These are phyloP conservation scores for Mycena filopes DNA, from an alignment of 768 basidiomycete genomes.

Conservation along the genomic window DNA sequence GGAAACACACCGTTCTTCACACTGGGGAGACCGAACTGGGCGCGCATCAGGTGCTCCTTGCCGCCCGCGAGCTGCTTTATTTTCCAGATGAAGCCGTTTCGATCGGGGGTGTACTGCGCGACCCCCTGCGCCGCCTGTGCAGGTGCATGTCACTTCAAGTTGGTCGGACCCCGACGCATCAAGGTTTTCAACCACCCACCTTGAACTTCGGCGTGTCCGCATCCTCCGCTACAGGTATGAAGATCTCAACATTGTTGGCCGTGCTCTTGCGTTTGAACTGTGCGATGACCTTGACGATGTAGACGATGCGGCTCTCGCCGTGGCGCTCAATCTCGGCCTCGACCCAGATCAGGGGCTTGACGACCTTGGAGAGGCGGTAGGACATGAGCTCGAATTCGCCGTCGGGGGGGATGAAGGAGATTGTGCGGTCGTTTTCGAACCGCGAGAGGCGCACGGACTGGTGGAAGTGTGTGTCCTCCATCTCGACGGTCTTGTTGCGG, in stretches of 20 bases:
- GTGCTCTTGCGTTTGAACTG: slow-evolving; percentile 97
- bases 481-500: slow-evolving; percentile 96
- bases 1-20: slow-evolving; percentile 78
- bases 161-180: too few species aligned
- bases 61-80: slow-evolving; percentile 98
- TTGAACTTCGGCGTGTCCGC: slow-evolving; percentile 98
- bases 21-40: slow-evolving; percentile 96
- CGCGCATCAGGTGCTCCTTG: slow-evolving; percentile 97
- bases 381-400: slow-evolving; percentile 99
- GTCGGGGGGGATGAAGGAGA: slow-evolving; percentile 99
- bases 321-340: slow-evolving; percentile 96
- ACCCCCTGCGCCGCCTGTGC: slow-evolving; percentile 72
- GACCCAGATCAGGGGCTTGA: slow-evolving; percentile 98
- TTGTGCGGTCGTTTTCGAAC: slow-evolving; percentile 98
- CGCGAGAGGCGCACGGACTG: slow-evolving; percentile 97
- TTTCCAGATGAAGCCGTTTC: slow-evolving; percentile 99
- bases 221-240: slow-evolving; percentile 98
- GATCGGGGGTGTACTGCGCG: slow-evolving; percentile 97
- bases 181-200: slow-evolving; percentile 55
- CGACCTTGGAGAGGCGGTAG: slow-evolving; percentile 92
- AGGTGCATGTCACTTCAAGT: too few species aligned
- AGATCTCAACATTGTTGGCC: slow-evolving; percentile 98
- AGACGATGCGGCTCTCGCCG: slow-evolving; percentile 89
- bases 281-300: slow-evolving; percentile 94
- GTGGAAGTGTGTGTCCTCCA: slow-evolving; percentile 99